phyloP scores from a whole-genome alignment of 2,329 filamentous ascomycete genomes.

The Neobulgaria alba region DNA sequence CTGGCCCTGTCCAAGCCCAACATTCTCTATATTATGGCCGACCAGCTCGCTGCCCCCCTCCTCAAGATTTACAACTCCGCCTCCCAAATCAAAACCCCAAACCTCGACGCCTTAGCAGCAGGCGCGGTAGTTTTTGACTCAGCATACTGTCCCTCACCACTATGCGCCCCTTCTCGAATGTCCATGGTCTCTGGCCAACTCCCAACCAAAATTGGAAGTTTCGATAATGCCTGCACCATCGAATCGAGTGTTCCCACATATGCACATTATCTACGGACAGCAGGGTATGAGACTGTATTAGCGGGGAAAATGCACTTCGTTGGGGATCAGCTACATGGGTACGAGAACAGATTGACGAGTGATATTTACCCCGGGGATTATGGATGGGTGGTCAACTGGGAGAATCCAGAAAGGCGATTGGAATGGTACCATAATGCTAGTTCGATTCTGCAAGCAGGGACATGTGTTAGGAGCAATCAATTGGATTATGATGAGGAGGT shows the following conservation, averaged over 20 bases:
- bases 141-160: slow-evolving; percentile 87
- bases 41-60: slow-evolving; percentile 84
- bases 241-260: slow-evolving; percentile 81
- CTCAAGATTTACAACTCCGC: slow-evolving; percentile 86
- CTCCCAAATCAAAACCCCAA: slow-evolving; percentile 85
- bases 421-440: slow-evolving; percentile 98
- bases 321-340: slow-evolving; percentile 88
- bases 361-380: slow-evolving; percentile 95
- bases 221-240: slow-evolving; percentile 83
- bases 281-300: slow-evolving; percentile 82
- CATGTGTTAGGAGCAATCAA: slow-evolving; percentile 87
- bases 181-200: slow-evolving; percentile 89
- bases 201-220: slow-evolving; percentile 84
- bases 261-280: slow-evolving; percentile 77
- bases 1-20: slow-evolving; percentile 42
- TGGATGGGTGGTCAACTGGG: slow-evolving; percentile 94
- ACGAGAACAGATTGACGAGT: slow-evolving; percentile 84
- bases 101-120: slow-evolving; percentile 75
- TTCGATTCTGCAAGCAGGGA: slow-evolving; percentile 82
- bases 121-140: slow-evolving; percentile 85
- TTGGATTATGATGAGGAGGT: slow-evolving; percentile 95
- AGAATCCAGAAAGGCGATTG: slow-evolving; percentile 73
- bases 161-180: slow-evolving; percentile 89
- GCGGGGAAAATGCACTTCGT: slow-evolving; percentile 98
- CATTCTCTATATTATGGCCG: slow-evolving; percentile 92